These are phyloP conservation scores for Aureobasidium sp. DNA, from an alignment of 2,329 filamentous ascomycete species.

Conservation along the genomic window DNA sequence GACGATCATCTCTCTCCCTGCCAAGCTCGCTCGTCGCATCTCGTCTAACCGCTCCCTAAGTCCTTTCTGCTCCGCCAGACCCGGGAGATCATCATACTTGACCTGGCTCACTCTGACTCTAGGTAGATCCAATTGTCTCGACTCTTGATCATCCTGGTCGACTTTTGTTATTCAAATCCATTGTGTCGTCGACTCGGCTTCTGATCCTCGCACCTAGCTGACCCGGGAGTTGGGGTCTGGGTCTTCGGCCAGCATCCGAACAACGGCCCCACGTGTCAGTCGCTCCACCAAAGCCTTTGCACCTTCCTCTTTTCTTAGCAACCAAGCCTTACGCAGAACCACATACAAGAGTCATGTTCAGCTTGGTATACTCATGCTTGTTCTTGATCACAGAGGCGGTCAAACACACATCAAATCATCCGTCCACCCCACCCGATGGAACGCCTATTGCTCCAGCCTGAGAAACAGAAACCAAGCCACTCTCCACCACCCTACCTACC, in stretches of 20 bases:
- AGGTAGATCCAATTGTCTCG: too few relatives aligned
- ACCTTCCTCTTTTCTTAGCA: neutral
- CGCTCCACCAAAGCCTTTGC: neutral
- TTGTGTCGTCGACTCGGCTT: neutral
- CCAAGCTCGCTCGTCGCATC: neutral
- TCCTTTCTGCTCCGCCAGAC: neutral
- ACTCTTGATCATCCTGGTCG: neutral
- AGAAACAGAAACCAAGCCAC: neutral
- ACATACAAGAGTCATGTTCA: neutral
- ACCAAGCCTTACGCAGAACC: neutral
- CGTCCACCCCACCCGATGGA: neutral
- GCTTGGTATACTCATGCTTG: neutral
- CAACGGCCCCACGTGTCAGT: neutral
- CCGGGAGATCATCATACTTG: too few relatives aligned
- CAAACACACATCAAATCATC: neutral
- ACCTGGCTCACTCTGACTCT: too few relatives aligned
- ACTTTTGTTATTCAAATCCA: neutral
- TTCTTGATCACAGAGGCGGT: neutral
- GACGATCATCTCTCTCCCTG: conserved; percentile 1
- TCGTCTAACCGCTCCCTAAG: neutral
- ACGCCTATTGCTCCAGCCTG: neutral
- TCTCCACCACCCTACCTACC: too few relatives aligned
- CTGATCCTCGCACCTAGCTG: neutral
- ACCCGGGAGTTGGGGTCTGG: neutral
- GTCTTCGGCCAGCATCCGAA: neutral